Evolutionary conservation across 73 alveolate genomes (phyloP), one percentile per base, ranked within the genome.

Genomic region (Paramecium biaurelia): DNA sequence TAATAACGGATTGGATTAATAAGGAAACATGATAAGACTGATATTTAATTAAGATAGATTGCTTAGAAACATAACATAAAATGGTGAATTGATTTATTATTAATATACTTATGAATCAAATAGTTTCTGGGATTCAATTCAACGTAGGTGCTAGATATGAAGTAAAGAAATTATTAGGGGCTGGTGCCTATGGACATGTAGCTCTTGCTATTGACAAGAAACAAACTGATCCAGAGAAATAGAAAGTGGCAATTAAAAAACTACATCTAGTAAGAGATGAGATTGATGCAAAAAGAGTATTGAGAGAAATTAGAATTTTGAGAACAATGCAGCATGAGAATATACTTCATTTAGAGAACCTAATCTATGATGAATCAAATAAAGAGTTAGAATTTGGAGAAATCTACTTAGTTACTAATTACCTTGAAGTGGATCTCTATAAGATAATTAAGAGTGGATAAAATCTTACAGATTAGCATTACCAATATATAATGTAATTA

Each of bases 151-250:
- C 67, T 35, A 37, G 94, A 43, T 89, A 89, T 42, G 92, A 89
- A 89, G 47, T 89, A 24, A 82, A 89, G 20, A 89, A 89, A 72
- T 72, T 89, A 28, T 70, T 89, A 53, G 99, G 97, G 9, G 93
- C 95, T 11, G 97, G 98, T 12, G 99, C 99, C 37, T 96, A 96
- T 74, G 99, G 99, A 42, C 97, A 95, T 26, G 99, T 97, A 49
- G 96, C 96, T 68, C 85, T 95, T 63, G 99, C 97, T 18, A 93
- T 92, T 21, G 98, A 97, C 92, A 93, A 92, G 82, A 96, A 96
- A 86, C 32, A 89, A 49, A 30, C 47, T 43, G 76, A 70, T 37
- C 92, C 74, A 23, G 72, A 85, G 79, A 21, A 93, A 93, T 5
- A 89, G 92, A 96, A 96, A 92, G 98, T 97, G 49, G 99, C 99